Evolutionary conservation across 2,329 filamentous ascomycete genomes (phyloP).

Genomic region (Lecanicillium sp.): DNA sequence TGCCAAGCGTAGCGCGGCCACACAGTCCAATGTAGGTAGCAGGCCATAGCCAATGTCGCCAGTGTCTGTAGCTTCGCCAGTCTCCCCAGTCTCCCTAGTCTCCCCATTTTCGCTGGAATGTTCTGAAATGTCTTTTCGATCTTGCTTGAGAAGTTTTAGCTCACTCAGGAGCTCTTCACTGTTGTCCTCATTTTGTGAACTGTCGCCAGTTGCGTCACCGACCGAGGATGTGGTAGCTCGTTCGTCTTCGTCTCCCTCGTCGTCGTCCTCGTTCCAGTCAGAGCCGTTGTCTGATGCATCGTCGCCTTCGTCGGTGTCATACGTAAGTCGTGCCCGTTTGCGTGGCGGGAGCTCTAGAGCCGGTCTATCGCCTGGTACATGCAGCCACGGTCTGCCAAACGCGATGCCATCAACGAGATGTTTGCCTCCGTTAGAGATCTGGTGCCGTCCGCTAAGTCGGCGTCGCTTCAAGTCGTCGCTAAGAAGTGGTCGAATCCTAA

Average conservation of each 20-base stretch:
- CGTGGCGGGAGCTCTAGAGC: slow-evolving; percentile 62
- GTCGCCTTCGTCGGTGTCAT: slow-evolving; percentile 28
- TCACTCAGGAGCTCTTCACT: slow-evolving; percentile 6
- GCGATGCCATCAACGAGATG: slow-evolving; percentile 80
- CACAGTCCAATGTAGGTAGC: slow-evolving; percentile 6
- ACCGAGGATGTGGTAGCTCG: slow-evolving; percentile 3
- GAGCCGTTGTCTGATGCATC: slow-evolving; percentile 28
- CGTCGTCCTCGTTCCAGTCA: slow-evolving; percentile 12
- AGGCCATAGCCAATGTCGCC: slow-evolving; percentile 5
- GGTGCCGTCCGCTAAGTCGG: slow-evolving; percentile 66
- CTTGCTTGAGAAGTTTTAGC: slow-evolving; percentile 6
- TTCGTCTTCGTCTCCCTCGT: slow-evolving; percentile 9
- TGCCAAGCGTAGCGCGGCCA: slow-evolving; percentile 29
- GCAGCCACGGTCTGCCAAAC: slow-evolving; percentile 68
- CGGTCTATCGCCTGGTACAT: slow-evolving; percentile 52
- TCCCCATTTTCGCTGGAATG: slow-evolving; percentile 6
- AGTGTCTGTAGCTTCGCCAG: slow-evolving; percentile 5
- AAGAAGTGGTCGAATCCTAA: slow-evolving; percentile 69
- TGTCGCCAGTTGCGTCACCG: neutral
- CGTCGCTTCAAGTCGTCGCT: slow-evolving; percentile 66
- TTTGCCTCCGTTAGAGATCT: slow-evolving; percentile 70
- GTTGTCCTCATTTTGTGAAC: slow-evolving; percentile 1
- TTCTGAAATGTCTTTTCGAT: slow-evolving; percentile 7
- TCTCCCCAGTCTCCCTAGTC: too few relatives aligned
- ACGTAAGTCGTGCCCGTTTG: slow-evolving; percentile 53